Conservation (phyloP, 306 rosid genomes). For the Citrullus mucosospermus region DNA sequence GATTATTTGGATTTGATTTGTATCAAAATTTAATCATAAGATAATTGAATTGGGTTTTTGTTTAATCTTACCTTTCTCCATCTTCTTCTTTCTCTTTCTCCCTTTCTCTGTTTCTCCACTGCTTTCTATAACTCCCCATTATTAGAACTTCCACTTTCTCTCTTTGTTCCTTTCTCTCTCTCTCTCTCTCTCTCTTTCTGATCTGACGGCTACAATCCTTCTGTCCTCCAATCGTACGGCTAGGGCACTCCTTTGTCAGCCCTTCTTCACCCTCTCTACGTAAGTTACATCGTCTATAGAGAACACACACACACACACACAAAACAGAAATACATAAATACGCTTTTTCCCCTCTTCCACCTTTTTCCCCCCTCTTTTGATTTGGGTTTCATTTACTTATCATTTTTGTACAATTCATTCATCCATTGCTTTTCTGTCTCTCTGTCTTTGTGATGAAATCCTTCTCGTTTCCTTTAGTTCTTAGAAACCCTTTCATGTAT, state of each 20-base stretch:
- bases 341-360: constrained; percentile 14
- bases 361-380: background rate
- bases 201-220: constrained; percentile 74
- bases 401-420: background rate
- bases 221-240: constrained; percentile 57
- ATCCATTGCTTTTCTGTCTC: background rate
- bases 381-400: constrained; percentile 15
- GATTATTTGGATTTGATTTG: background rate
- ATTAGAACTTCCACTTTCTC: constrained; percentile 6
- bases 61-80: background rate
- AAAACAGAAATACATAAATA: background rate
- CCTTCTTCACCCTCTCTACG: constrained; percentile 36
- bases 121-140: constrained; percentile 26
- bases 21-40: background rate
- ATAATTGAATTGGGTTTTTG: background rate
- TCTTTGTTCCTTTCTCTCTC: background rate
- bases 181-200: constrained; percentile 24
- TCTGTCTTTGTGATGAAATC: constrained; percentile 1
- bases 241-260: constrained; percentile 39
- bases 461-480: background rate
- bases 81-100: constrained; percentile 1
- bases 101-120: constrained; percentile 1
- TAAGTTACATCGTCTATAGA: constrained; percentile 22
- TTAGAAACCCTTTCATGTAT: background rate
- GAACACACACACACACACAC: background rate